Evolutionary conservation across 805 yeast species (phyloP).

Genomic region (Allodekkera sacchari): DNA sequence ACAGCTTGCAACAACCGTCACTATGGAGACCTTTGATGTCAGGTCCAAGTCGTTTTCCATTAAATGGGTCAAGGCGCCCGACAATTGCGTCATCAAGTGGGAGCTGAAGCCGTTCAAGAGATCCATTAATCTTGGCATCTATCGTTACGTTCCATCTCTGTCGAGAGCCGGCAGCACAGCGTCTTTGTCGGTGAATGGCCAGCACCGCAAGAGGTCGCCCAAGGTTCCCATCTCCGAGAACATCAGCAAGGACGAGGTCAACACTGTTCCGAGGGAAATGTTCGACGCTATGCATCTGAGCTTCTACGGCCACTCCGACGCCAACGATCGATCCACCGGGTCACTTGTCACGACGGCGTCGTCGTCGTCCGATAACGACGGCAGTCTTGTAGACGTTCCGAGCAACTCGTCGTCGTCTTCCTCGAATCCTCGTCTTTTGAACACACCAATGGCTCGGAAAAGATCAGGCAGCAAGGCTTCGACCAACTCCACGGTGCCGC

Average conservation of each 20-base stretch:
- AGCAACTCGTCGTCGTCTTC: too few species aligned
- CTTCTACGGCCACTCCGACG: slow-evolving; percentile 2
- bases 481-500: not conserved
- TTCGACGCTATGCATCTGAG: slow-evolving; percentile 11
- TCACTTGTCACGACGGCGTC: too few species aligned
- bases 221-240: slow-evolving; percentile 8
- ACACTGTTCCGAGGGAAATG: slow-evolving; percentile 22
- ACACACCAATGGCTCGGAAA: not conserved
- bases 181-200: not conserved
- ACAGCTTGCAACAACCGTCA: slow-evolving; percentile 2
- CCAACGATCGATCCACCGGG: not conserved
- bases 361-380: too few species aligned
- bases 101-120: slow-evolving; percentile 72
- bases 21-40: slow-evolving; percentile 85
- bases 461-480: not conserved
- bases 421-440: not conserved
- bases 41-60: slow-evolving; percentile 84
- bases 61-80: slow-evolving; percentile 82
- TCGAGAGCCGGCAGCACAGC: not conserved
- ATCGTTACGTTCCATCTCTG: slow-evolving; percentile 16
- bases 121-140: slow-evolving; percentile 37
- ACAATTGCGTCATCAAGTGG: slow-evolving; percentile 61
- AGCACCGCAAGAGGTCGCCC: slow-evolving; percentile 4
- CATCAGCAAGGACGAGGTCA: slow-evolving; percentile 21
- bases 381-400: too few species aligned